Percentiles rank a stretch among this genome's conserved stretches.
Conservation (phyloP, 148 eudicot genomes). For the Salicornia ramosissima region DNA sequence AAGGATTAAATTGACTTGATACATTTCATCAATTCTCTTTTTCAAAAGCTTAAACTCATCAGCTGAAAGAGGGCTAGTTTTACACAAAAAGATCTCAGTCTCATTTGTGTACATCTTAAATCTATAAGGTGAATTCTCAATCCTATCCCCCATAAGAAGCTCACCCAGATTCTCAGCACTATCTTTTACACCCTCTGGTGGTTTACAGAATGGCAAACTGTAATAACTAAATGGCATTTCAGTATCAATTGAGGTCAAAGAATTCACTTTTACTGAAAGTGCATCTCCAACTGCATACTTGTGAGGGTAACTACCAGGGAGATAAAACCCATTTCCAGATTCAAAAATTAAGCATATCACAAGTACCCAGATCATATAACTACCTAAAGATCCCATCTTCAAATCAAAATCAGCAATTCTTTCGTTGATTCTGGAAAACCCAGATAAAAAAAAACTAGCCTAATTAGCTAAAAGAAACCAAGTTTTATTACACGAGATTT, state of each 20-base stretch:
- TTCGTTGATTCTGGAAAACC: conserved; percentile 40
- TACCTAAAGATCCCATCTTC: conserved; percentile 46
- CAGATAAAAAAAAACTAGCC: conserved; percentile 31
- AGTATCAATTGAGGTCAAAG: conserved; percentile 76
- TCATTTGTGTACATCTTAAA: conserved; percentile 69
- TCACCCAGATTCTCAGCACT: conserved; percentile 85
- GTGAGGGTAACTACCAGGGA: conserved; percentile 86
- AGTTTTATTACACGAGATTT: not conserved
- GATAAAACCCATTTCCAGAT: conserved; percentile 59
- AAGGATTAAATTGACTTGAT: conserved; percentile 78
- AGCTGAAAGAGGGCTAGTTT: conserved; percentile 45
- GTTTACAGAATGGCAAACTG: conserved; percentile 71
- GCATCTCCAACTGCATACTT: conserved; percentile 54
- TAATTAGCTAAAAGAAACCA: conserved; percentile 3
- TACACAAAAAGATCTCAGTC: conserved; percentile 58
- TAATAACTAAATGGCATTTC: conserved; percentile 80
- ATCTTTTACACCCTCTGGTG: conserved; percentile 72
- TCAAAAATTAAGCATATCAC: conserved; percentile 37
- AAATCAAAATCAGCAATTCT: not conserved
- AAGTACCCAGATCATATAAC: conserved; percentile 48
- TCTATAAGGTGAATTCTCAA: conserved; percentile 74
- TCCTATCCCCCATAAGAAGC: conserved; percentile 83
- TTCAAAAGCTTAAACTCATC: conserved; percentile 63
- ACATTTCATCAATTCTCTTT: conserved; percentile 81
- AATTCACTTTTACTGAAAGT: conserved; percentile 69